Evolutionary conservation across 768 basidiomycete species (phyloP).

Genomic region (Punctularia strigosozonata): DNA sequence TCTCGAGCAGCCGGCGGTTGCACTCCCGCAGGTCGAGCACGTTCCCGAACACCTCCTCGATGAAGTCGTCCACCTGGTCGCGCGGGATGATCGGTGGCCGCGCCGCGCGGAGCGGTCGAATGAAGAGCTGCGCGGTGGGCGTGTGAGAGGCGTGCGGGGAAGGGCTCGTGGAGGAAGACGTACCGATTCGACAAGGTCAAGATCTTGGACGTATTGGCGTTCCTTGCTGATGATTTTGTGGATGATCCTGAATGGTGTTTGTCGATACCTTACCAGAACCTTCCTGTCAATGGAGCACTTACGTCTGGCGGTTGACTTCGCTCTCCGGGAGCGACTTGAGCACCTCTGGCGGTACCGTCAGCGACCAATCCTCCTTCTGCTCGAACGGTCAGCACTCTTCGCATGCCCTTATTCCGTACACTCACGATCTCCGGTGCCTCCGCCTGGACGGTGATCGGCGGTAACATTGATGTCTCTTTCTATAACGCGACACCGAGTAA

Average conservation of each 20-base stretch:
- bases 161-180: conserved; percentile 34
- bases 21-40: conserved; percentile 79
- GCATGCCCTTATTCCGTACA: no score
- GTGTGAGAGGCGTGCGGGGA: conserved; percentile 27
- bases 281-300: conserved; percentile 6
- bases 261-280: conserved; percentile 4
- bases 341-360: conserved; percentile 36
- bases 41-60: conserved; percentile 86
- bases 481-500: no score
- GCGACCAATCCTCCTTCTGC: conserved; percentile 37
- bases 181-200: conserved; percentile 71
- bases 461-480: no score
- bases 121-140: conserved; percentile 32
- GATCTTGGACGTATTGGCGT: conserved; percentile 79
- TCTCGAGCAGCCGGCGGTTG: conserved; percentile 72
- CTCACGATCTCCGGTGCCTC: no score
- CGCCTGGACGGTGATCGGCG: no score
- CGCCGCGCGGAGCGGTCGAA: conserved; percentile 39
- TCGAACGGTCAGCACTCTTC: background rate
- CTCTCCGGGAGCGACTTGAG: conserved; percentile 51
- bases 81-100: conserved; percentile 44
- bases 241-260: conserved; percentile 38
- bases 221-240: conserved; percentile 84
- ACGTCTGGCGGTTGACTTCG: conserved; percentile 78
- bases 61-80: conserved; percentile 63